Evolutionary conservation across 2,329 filamentous ascomycete species (phyloP).

Genomic region (Apiospora sp.): DNA sequence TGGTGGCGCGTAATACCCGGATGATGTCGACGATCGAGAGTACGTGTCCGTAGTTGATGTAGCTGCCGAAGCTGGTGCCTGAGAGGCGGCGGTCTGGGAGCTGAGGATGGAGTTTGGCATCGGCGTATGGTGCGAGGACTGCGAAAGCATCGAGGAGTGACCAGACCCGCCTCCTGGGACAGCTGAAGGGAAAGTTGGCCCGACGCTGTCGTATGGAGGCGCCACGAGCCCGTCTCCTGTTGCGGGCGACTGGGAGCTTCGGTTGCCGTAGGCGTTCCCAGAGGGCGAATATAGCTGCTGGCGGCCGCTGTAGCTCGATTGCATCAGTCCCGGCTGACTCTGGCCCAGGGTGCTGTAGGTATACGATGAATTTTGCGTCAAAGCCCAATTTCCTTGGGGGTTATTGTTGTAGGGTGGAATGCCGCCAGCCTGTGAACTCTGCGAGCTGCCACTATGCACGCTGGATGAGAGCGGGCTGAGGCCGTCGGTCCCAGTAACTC

Average conservation of each 20-base stretch:
- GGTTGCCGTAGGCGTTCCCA: slow-evolving; percentile 52
- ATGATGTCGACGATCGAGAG: slow-evolving; percentile 63
- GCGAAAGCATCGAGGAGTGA: slow-evolving; percentile 41
- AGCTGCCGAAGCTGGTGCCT: slow-evolving; percentile 59
- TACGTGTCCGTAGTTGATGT: slow-evolving; percentile 68
- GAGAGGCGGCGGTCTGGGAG: slow-evolving; percentile 55
- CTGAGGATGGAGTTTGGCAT: slow-evolving; percentile 53
- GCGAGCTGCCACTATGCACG: slow-evolving; percentile 66
- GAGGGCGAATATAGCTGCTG: slow-evolving; percentile 43
- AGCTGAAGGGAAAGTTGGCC: slow-evolving; percentile 69
- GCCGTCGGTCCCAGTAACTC: slow-evolving; percentile 61
- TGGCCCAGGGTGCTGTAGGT: slow-evolving; percentile 65
- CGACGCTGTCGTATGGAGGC: slow-evolving; percentile 72
- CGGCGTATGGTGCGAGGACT: slow-evolving; percentile 42
- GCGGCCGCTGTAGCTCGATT: slow-evolving; percentile 50
- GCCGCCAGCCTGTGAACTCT: slow-evolving; percentile 61
- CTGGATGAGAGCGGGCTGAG: slow-evolving; percentile 69
- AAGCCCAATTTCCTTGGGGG: slow-evolving; percentile 66
- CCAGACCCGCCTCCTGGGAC: slow-evolving; percentile 59
- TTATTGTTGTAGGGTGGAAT: slow-evolving; percentile 62
- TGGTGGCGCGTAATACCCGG: slow-evolving; percentile 65
- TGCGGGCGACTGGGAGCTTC: slow-evolving; percentile 65
- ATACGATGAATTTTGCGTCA: slow-evolving; percentile 58
- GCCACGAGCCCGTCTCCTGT: slow-evolving; percentile 69
- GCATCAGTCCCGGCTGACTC: slow-evolving; percentile 53